Evolutionary conservation across 306 rosid genomes (phyloP).

Genomic region (Cyclanthera cordifolia): DNA sequence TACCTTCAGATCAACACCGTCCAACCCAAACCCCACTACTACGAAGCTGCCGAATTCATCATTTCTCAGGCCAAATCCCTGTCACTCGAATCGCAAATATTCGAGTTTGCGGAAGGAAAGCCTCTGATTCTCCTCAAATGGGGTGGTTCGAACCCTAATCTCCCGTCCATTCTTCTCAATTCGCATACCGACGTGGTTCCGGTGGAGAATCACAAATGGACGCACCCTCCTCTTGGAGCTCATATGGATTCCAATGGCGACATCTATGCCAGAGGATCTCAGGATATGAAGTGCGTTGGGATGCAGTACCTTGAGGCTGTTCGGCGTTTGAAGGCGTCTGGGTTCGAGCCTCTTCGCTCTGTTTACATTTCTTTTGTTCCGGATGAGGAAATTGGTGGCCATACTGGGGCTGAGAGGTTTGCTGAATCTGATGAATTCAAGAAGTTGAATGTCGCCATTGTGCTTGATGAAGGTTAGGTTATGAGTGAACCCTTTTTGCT

Average conservation of each 20-base stretch:
- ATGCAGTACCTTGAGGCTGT: conserved; percentile 87
- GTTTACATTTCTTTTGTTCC: conserved; percentile 61
- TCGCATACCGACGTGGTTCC: conserved; percentile 93
- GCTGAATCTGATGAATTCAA: conserved; percentile 35
- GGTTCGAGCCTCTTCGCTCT: conserved; percentile 44
- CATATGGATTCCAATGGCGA: conserved; percentile 39
- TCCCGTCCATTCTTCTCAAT: conserved; percentile 67
- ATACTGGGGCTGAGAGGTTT: conserved; percentile 50
- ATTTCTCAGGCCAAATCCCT: conserved; percentile 41
- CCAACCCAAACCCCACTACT: conserved; percentile 64
- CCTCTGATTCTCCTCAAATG: conserved; percentile 68
- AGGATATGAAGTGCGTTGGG: conserved; percentile 92
- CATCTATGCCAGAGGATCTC: conserved; percentile 70
- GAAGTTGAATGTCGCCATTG: conserved; percentile 56
- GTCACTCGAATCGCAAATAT: conserved; percentile 50
- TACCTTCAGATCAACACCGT: conserved; percentile 75
- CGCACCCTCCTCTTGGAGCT: conserved; percentile 58
- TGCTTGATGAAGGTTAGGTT: conserved; percentile 93
- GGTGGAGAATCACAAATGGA: conserved; percentile 54
- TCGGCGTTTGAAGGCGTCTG: conserved; percentile 39
- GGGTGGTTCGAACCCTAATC: conserved; percentile 51
- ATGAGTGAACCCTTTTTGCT: background rate
- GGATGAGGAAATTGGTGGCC: conserved; percentile 88
- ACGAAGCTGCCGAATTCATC: conserved; percentile 45
- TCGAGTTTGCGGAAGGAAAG: conserved; percentile 52